Evolutionary conservation across 2,329 filamentous ascomycete genomes (phyloP).

Genomic region (Apiospora hydei): DNA sequence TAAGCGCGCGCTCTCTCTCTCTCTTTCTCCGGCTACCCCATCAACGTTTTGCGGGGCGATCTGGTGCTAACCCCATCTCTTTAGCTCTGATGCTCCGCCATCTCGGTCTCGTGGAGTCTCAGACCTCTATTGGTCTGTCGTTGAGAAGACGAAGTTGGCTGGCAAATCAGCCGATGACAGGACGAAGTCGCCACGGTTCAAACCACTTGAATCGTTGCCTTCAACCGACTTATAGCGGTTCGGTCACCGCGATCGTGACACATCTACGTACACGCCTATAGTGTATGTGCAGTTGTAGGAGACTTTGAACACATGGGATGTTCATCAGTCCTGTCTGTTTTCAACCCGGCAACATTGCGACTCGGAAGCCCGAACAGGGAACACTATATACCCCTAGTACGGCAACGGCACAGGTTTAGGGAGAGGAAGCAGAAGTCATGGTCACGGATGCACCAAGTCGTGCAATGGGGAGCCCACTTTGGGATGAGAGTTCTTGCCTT

Average conservation of each 20-base stretch:
- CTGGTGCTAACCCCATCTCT: background rate
- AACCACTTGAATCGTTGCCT: constrained; percentile 7
- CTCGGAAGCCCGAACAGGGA: constrained; percentile 11
- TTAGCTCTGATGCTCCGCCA: constrained; percentile 6
- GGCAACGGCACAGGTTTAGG: background rate
- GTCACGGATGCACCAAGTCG: constrained; percentile 10
- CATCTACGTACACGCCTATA: background rate
- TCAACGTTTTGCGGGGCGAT: background rate
- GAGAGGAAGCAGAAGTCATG: background rate
- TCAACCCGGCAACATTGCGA: background rate
- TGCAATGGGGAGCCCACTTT: constrained; percentile 10
- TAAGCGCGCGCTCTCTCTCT: background rate
- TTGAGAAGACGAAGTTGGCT: constrained; percentile 10
- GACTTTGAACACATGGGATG: constrained; percentile 17
- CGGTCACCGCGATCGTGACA: background rate
- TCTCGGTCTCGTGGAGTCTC: constrained; percentile 17
- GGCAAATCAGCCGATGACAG: constrained; percentile 9
- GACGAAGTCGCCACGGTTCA: constrained; percentile 1
- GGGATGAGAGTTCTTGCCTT: background rate
- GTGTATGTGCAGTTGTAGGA: background rate
- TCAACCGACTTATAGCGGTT: constrained; percentile 19
- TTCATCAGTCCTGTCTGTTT: background rate
- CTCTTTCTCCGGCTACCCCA: background rate
- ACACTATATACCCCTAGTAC: constrained; percentile 5
- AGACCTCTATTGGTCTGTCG: constrained; percentile 13